Evolutionary conservation across 78 protist species (phyloP).

Genomic region (Planoprotostelium fungivorum): DNA sequence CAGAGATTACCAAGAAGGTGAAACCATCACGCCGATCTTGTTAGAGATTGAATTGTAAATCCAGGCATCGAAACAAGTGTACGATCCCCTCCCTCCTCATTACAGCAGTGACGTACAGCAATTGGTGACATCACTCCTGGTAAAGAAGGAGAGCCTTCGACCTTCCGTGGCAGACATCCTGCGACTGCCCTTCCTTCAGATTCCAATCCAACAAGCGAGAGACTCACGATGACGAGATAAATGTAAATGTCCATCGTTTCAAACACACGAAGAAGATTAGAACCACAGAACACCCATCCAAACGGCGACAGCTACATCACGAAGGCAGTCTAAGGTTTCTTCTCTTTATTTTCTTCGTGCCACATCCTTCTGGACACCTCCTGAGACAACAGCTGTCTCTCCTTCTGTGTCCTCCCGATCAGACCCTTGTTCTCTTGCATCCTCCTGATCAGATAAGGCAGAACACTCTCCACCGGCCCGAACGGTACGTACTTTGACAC

Average conservation of each 20-base stretch:
- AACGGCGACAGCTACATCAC: no score
- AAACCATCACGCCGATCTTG: no score
- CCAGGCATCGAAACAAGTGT: neutral
- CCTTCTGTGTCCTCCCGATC: slow-evolving; percentile 12
- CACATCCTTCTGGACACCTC: neutral
- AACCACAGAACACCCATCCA: no score
- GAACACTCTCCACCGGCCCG: slow-evolving; percentile 47
- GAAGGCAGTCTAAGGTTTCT: no score
- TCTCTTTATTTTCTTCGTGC: no score
- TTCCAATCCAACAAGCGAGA: no score
- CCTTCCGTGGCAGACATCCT: neutral
- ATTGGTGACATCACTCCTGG: neutral
- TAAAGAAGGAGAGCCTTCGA: neutral
- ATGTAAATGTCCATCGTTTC: no score
- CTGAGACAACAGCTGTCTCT: neutral
- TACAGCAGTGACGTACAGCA: neutral
- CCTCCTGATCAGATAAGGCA: slow-evolving; percentile 53
- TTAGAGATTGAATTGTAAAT: no score
- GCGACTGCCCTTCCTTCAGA: neutral
- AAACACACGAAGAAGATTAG: no score
- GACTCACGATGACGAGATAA: no score
- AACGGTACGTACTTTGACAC: slow-evolving; percentile 62
- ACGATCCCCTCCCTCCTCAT: neutral
- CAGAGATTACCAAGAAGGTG: neutral
- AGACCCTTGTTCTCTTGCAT: slow-evolving; percentile 70